These are phyloP conservation scores for Suillus alpinus DNA, from an alignment of 768 basidiomycete species.

Conservation along the genomic window DNA sequence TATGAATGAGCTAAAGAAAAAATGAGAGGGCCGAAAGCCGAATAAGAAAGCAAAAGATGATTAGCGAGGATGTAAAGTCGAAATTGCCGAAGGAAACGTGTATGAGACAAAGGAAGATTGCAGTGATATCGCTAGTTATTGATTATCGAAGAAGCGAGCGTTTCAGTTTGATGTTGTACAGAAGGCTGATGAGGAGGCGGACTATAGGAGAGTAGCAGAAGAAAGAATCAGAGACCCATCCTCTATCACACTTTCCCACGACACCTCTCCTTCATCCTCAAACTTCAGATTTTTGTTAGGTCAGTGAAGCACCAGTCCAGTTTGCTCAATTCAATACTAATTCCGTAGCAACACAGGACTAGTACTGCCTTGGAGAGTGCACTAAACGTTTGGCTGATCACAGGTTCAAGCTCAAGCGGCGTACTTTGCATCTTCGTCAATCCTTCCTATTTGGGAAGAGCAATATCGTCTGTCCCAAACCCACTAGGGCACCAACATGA, in stretches of 20 bases:
- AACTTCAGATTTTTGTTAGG: background rate
- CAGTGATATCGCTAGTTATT: constrained; percentile 12
- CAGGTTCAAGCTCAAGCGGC: background rate
- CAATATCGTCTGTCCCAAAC: background rate
- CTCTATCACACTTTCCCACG: background rate
- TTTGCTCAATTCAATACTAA: background rate
- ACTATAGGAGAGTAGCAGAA: background rate
- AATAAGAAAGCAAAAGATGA: constrained; percentile 11
- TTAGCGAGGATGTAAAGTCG: constrained; percentile 14
- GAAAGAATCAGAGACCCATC: background rate
- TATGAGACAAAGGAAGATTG: constrained; percentile 2
- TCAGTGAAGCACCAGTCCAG: background rate
- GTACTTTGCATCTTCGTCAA: background rate
- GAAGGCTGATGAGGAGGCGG: constrained; percentile 26
- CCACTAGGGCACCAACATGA: constrained; percentile 16
- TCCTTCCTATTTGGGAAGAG: background rate
- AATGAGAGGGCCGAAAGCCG: constrained; percentile 13
- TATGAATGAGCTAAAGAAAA: background rate
- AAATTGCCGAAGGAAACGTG: constrained; percentile 31
- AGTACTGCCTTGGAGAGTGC: background rate
- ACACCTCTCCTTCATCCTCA: background rate
- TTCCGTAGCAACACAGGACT: background rate
- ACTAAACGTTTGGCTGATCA: background rate
- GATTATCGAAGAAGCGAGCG: constrained; percentile 21
- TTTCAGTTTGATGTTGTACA: constrained; percentile 30